phyloP scores from a whole-genome alignment of 345 rosid genomes.

The Citrus inodora region DNA sequence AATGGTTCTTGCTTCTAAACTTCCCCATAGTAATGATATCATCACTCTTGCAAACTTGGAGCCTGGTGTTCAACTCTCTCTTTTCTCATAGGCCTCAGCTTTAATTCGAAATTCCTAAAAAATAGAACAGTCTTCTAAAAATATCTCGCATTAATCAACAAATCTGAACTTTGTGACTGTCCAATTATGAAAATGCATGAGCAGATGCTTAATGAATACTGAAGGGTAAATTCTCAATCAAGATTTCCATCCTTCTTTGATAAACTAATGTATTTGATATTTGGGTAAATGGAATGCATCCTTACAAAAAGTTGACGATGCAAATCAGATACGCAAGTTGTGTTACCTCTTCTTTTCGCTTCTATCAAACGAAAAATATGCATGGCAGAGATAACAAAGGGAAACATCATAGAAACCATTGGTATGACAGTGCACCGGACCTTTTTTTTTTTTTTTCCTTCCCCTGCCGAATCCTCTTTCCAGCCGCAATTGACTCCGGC shows the following conservation, averaged over 20 bases:
- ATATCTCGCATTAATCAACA: neutral
- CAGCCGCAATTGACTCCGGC: neutral
- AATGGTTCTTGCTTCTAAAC: neutral
- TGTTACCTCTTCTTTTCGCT: neutral
- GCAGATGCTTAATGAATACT: neutral
- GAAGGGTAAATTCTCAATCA: neutral
- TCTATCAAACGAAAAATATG: neutral
- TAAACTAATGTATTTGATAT: neutral
- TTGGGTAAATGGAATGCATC: neutral
- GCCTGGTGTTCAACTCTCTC: neutral
- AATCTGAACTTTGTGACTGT: neutral
- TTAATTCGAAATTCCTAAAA: neutral
- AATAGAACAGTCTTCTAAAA: neutral
- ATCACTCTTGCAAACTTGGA: neutral
- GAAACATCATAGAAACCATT: neutral
- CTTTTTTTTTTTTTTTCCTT: neutral
- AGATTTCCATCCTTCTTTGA: neutral
- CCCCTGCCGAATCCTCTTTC: neutral
- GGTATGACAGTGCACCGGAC: neutral
- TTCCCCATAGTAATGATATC: neutral
- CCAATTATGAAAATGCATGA: neutral
- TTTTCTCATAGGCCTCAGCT: neutral
- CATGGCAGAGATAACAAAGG: neutral
- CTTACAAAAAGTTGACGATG: neutral
- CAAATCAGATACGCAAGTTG: neutral